phyloP scores from a whole-genome alignment of 2,329 filamentous ascomycete genomes.

The Fragosphaeria purpurea region DNA sequence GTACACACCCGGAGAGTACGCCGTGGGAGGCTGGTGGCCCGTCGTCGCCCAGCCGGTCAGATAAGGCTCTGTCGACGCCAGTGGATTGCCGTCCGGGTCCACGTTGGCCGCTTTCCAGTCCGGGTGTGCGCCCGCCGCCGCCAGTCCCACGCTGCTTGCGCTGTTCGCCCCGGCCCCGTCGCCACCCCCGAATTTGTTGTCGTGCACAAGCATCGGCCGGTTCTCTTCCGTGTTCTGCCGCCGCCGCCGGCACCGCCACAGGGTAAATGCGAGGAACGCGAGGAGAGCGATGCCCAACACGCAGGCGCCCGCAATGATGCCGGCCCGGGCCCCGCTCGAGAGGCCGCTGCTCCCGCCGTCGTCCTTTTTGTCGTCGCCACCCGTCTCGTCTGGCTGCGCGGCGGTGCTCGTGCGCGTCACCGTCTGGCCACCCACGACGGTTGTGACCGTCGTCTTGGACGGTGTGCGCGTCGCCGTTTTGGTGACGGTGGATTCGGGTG shows the following conservation, averaged over 20 bases:
- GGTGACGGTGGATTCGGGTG: constrained; percentile 9
- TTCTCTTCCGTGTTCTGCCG: constrained; percentile 17
- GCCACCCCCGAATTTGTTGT: constrained; percentile 16
- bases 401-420: constrained; percentile 7
- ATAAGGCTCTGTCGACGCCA: neutral
- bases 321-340: constrained; percentile 17
- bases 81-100: neutral
- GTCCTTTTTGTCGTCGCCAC: neutral
- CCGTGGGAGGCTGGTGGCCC: constrained; percentile 24
- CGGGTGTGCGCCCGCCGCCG: neutral
- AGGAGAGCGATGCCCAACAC: constrained; percentile 14
- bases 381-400: neutral
- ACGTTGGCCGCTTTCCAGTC: constrained; percentile 4
- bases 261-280: constrained; percentile 12
- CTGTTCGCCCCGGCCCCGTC: constrained; percentile 2
- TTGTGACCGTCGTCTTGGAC: constrained; percentile 7
- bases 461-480: neutral
- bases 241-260: constrained; percentile 16
- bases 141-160: neutral
- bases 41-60: neutral
- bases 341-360: constrained; percentile 10
- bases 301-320: constrained; percentile 17
- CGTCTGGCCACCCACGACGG: constrained; percentile 2
- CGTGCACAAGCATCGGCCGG: constrained; percentile 20
- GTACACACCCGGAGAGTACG: constrained; percentile 24